phyloP scores from a whole-genome alignment of 345 rosid species.

The Syzygium grande region DNA sequence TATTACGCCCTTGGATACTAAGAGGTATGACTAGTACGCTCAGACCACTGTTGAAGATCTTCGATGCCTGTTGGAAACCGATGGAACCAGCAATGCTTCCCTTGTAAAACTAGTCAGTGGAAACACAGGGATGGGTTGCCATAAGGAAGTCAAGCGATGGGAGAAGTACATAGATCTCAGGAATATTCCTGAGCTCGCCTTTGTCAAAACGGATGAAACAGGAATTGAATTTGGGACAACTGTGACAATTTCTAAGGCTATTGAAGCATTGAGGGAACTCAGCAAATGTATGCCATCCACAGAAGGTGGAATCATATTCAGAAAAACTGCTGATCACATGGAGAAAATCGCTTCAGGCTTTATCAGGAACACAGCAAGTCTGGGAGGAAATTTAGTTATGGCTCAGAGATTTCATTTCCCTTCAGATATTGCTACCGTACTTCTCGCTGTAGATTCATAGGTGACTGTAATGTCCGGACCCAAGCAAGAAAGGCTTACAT shows the following conservation, averaged over 20 bases:
- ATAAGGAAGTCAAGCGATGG: conserved; percentile 38
- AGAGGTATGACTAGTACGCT: conserved; percentile 32
- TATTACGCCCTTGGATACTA: conserved; percentile 24
- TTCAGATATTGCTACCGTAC: conserved; percentile 71
- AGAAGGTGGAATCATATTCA: conserved; percentile 19
- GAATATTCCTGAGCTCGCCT: conserved; percentile 45
- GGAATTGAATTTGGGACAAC: conserved; percentile 74
- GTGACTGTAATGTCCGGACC: conserved; percentile 27
- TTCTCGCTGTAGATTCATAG: conserved; percentile 53
- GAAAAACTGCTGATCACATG: conserved; percentile 57
- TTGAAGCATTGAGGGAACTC: conserved; percentile 47
- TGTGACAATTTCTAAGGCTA: conserved; percentile 59
- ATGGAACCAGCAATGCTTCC: conserved; percentile 1
- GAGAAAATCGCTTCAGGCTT: conserved; percentile 56
- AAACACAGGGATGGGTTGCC: conserved; percentile 69
- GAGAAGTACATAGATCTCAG: conserved; percentile 62
- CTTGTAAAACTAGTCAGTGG: conserved; percentile 55
- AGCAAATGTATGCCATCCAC: conserved; percentile 1
- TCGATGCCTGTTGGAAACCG: conserved; percentile 20
- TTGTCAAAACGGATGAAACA: conserved; percentile 30
- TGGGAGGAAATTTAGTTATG: conserved; percentile 84
- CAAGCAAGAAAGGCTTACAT: conserved; percentile 23
- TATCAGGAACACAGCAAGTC: conserved; percentile 58
- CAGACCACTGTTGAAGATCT: conserved; percentile 49
- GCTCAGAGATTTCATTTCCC: conserved; percentile 71